Conservation (phyloP, 1,284 basidiomycete genomes). For the Porodaedalea pini region DNA sequence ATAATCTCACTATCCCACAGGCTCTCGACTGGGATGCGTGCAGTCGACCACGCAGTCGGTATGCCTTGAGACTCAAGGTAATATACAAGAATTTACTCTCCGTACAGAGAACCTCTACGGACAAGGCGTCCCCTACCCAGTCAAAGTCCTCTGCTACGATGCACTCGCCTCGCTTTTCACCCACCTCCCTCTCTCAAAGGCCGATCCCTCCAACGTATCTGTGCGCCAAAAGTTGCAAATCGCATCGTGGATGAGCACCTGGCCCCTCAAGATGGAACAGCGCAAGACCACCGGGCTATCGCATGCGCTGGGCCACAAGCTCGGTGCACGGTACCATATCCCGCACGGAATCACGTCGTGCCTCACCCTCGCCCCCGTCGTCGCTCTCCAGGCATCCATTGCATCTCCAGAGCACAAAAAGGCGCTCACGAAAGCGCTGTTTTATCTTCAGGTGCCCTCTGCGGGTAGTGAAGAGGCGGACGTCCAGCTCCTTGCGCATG, state of each 20-base stretch:
- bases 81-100: not conserved
- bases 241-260: conserved; percentile 78
- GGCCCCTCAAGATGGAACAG: conserved; percentile 57
- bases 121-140: conserved; percentile 50
- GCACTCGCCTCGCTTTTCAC: conserved; percentile 71
- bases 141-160: conserved; percentile 63
- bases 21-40: conserved; percentile 74
- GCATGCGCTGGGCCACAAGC: conserved; percentile 69
- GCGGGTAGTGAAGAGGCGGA: conserved; percentile 61
- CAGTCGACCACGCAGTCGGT: conserved; percentile 75
- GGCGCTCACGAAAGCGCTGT: conserved; percentile 50
- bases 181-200: conserved; percentile 64
- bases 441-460: conserved; percentile 53
- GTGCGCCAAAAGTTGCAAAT: conserved; percentile 67
- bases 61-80: not conserved
- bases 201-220: conserved; percentile 52
- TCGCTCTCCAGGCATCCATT: conserved; percentile 53
- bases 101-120: conserved; percentile 65
- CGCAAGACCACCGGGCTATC: conserved; percentile 67
- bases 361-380: conserved; percentile 66
- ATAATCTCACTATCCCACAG: conserved; percentile 33
- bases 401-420: conserved; percentile 57
- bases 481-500: conserved; percentile 46
- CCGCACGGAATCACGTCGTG: conserved; percentile 86
- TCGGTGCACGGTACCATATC: conserved; percentile 74